These are phyloP conservation scores for Auricularia sp. DNA, from an alignment of 768 basidiomycete genomes.

Conservation along the genomic window DNA sequence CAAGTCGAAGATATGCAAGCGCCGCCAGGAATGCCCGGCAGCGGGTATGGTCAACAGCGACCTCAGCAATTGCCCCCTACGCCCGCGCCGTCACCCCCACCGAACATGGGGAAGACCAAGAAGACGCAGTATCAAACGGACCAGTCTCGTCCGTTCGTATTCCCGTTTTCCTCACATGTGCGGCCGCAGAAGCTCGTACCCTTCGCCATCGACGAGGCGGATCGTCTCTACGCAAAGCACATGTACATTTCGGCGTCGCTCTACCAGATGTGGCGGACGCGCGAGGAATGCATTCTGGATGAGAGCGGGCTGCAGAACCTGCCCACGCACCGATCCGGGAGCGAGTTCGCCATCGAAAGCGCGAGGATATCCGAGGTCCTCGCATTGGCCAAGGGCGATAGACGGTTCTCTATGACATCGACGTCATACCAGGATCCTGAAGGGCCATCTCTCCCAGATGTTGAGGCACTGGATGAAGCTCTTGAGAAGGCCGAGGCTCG, in stretches of 20 bases:
- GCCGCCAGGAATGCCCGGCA: constrained; percentile 19
- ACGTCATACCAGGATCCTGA: constrained; percentile 36
- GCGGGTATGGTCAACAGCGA: neutral
- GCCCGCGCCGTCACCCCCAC: constrained; percentile 82
- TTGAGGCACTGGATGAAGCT: constrained; percentile 61
- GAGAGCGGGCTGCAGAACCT: constrained; percentile 78
- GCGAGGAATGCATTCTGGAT: constrained; percentile 89
- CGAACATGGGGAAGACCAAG: constrained; percentile 69
- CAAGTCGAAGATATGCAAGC: constrained; percentile 33
- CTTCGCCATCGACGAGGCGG: constrained; percentile 92
- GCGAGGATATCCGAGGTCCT: neutral
- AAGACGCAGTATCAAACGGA: constrained; percentile 99
- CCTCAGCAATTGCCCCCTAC: constrained; percentile 48
- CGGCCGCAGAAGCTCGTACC: constrained; percentile 63
- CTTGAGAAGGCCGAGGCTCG: constrained; percentile 55
- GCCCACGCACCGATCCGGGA: constrained; percentile 43
- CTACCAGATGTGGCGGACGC: constrained; percentile 89
- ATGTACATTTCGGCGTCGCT: constrained; percentile 84
- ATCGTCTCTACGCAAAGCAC: constrained; percentile 78
- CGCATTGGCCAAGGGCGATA: neutral
- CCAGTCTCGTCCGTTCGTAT: constrained; percentile 84
- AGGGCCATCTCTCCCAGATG: constrained; percentile 54
- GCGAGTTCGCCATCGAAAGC: constrained; percentile 30
- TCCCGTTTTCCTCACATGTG: constrained; percentile 77
- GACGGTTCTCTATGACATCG: neutral